Evolutionary conservation across 176 grass and related monocot genomes (phyloP).

Genomic region (Carex pumila): DNA sequence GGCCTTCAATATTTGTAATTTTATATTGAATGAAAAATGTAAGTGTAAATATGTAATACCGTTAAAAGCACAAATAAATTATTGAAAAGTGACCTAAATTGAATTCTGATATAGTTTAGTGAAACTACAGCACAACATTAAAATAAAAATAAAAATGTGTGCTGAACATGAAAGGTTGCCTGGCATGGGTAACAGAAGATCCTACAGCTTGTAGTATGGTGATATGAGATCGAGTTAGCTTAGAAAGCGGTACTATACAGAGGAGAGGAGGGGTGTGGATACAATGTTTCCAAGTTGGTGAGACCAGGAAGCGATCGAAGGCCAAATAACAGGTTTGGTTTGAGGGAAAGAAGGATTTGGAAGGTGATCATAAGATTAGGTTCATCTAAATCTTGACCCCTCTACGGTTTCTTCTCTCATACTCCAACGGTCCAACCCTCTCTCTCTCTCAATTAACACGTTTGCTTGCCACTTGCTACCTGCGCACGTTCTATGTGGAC

Average conservation of each 20-base stretch:
- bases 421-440: conserved; percentile 9
- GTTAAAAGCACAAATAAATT: neutral
- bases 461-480: neutral
- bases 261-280: neutral
- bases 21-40: neutral
- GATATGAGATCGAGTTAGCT: conserved; percentile 18
- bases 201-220: neutral
- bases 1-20: neutral
- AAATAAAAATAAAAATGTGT: neutral
- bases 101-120: neutral
- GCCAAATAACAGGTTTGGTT: neutral
- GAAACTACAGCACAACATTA: neutral
- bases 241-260: conserved; percentile 12
- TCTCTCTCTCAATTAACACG: neutral
- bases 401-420: conserved; percentile 4
- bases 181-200: neutral
- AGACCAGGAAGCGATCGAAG: neutral
- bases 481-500: conserved; percentile 12
- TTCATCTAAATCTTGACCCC: conserved; percentile 17
- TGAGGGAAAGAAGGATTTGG: neutral
- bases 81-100: neutral
- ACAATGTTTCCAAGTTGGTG: conserved; percentile 12
- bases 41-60: neutral
- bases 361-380: conserved; percentile 9
- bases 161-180: neutral